phyloP scores from a whole-genome alignment of 495 filamentous ascomycete genomes.

The Penicillium nucicola region DNA sequence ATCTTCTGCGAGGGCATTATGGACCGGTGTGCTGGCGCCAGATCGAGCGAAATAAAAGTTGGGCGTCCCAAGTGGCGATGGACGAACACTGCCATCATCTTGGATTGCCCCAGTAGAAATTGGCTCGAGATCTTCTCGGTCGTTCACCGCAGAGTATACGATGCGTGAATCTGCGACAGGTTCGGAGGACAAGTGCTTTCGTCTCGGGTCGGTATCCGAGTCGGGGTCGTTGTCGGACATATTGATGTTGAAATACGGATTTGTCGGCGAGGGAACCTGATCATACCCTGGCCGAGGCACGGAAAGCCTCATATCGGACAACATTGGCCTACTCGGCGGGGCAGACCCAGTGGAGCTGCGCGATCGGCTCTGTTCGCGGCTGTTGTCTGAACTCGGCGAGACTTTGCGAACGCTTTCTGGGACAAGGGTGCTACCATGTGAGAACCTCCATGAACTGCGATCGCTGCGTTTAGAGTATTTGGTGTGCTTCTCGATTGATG shows the following conservation, averaged over 20 bases:
- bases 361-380: slow-evolving; percentile 9
- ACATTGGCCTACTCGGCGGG: neutral
- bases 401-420: slow-evolving; percentile 5
- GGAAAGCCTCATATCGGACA: slow-evolving; percentile 5
- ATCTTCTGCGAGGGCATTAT: slow-evolving; percentile 46
- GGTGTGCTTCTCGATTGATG: slow-evolving; percentile 43
- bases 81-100: slow-evolving; percentile 4
- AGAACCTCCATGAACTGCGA: slow-evolving; percentile 7
- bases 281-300: slow-evolving; percentile 5
- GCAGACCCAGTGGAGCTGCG: slow-evolving; percentile 2
- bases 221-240: slow-evolving; percentile 4
- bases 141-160: slow-evolving; percentile 5
- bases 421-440: slow-evolving; percentile 15
- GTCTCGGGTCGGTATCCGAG: neutral
- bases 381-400: slow-evolving; percentile 5
- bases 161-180: slow-evolving; percentile 3
- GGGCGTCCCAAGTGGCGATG: slow-evolving; percentile 12
- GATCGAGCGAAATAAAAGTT: slow-evolving; percentile 8
- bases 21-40: slow-evolving; percentile 13
- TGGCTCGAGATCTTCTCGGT: neutral
- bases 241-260: neutral
- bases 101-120: slow-evolving; percentile 2
- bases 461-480: slow-evolving; percentile 4
- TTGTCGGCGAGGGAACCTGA: neutral
- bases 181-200: neutral